Evolutionary conservation across 1,284 basidiomycete species (phyloP).

Genomic region (Psilocybe mexicana): DNA sequence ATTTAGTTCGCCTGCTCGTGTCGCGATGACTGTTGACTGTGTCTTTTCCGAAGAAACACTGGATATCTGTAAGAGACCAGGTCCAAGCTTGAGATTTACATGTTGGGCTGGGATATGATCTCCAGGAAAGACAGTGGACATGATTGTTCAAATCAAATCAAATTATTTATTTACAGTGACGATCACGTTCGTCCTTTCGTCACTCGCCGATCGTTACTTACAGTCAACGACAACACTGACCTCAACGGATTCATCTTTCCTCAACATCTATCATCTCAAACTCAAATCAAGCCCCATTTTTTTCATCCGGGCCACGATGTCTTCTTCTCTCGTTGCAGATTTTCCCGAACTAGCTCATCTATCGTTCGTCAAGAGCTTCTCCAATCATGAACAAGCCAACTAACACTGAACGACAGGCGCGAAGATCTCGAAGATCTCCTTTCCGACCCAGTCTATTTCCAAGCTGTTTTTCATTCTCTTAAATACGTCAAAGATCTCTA

Average conservation of each 20-base stretch:
- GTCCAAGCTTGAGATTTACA: slow-evolving; percentile 78
- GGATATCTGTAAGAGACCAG: slow-evolving; percentile 61
- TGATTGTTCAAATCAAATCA: slow-evolving; percentile 30
- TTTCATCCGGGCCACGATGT: slow-evolving; percentile 27
- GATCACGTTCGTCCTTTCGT: slow-evolving; percentile 1
- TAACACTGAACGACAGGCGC: slow-evolving; percentile 46
- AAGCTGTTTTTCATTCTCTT: slow-evolving; percentile 82
- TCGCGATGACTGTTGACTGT: slow-evolving; percentile 53
- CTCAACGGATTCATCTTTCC: not conserved
- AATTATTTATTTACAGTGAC: not conserved
- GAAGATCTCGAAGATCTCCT: slow-evolving; percentile 89
- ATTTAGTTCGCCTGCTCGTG: slow-evolving; percentile 65
- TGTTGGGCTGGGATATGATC: slow-evolving; percentile 68
- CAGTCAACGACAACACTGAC: not conserved
- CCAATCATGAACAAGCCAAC: not conserved
- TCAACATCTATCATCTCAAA: no score
- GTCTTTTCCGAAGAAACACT: slow-evolving; percentile 27
- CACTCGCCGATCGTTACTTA: not conserved
- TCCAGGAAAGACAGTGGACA: slow-evolving; percentile 67
- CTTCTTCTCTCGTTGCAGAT: slow-evolving; percentile 57
- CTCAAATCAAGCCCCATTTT: not conserved
- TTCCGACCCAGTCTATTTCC: slow-evolving; percentile 79
- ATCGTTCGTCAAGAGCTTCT: slow-evolving; percentile 48
- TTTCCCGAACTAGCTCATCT: slow-evolving; percentile 72
- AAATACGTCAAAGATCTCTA: slow-evolving; percentile 73